Conservation (phyloP, 805 yeast genomes). For the Hanseniaspora valbyensis region DNA sequence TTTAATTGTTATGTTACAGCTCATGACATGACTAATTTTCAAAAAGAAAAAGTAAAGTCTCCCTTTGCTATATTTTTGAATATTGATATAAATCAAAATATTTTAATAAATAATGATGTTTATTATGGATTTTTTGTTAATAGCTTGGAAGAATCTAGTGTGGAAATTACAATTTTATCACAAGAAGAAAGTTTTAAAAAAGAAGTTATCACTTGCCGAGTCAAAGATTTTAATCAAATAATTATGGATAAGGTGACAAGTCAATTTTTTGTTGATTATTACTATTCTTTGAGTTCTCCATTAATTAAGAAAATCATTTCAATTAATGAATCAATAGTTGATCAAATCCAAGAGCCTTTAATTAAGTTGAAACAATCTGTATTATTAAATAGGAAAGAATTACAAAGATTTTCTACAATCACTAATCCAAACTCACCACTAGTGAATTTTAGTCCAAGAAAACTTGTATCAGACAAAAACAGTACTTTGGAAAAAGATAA, state of each 20-base stretch:
- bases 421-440: conserved; percentile 5
- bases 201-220: conserved; percentile 11
- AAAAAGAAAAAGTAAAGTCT: conserved; percentile 45
- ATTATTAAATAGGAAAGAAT: conserved; percentile 1
- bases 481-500: not conserved
- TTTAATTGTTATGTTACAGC: conserved; percentile 57
- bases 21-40: conserved; percentile 46
- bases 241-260: conserved; percentile 15
- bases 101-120: conserved; percentile 18
- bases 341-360: conserved; percentile 18
- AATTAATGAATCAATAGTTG: conserved; percentile 21
- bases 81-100: conserved; percentile 23
- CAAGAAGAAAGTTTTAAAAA: conserved; percentile 7
- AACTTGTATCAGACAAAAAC: not conserved
- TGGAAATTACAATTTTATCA: conserved; percentile 3
- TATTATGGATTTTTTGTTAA: conserved; percentile 15
- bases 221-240: conserved; percentile 8
- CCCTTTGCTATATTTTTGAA: conserved; percentile 60
- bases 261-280: conserved; percentile 9
- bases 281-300: conserved; percentile 24
- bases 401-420: conserved; percentile 9
- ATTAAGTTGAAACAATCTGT: conserved; percentile 16
- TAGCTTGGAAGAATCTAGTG: not conserved
- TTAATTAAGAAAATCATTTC: conserved; percentile 18
- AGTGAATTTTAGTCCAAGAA: not conserved